phyloP scores from a whole-genome alignment of 1,139 yeast genomes.

The Candida sanyaensis region DNA sequence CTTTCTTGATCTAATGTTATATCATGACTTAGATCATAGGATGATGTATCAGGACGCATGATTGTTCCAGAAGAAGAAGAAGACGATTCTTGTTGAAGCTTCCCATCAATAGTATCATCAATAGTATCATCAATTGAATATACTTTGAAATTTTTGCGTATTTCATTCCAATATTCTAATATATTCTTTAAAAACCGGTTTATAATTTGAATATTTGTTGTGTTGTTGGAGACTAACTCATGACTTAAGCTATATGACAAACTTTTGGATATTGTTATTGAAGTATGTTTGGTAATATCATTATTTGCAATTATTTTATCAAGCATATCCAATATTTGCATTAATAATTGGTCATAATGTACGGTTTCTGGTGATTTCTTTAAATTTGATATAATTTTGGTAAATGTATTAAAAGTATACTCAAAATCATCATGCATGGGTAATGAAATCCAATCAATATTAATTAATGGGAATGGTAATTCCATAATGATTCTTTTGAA shows the following conservation, averaged over 20 bases:
- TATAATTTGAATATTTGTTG: constrained; percentile 50
- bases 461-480: constrained; percentile 46
- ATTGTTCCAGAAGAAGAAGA: neutral
- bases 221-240: constrained; percentile 45
- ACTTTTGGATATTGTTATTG: constrained; percentile 47
- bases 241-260: constrained; percentile 55
- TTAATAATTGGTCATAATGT: constrained; percentile 27
- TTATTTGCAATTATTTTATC: constrained; percentile 30
- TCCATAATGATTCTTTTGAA: constrained; percentile 51
- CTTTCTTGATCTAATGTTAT: constrained; percentile 26
- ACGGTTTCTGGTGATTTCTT: constrained; percentile 11
- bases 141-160: constrained; percentile 17
- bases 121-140: constrained; percentile 24
- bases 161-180: constrained; percentile 43
- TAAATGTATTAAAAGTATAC: constrained; percentile 38
- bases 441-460: constrained; percentile 40
- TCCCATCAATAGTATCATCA: constrained; percentile 23
- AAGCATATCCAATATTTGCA: constrained; percentile 45
- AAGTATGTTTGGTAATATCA: constrained; percentile 45
- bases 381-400: constrained; percentile 9
- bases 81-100: constrained; percentile 9
- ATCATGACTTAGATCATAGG: constrained; percentile 34
- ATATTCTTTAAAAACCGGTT: constrained; percentile 52
- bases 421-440: constrained; percentile 50
- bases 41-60: constrained; percentile 23